These are phyloP conservation scores for Septoria linicola DNA, from an alignment of 2,329 filamentous ascomycete species.

Conservation along the genomic window DNA sequence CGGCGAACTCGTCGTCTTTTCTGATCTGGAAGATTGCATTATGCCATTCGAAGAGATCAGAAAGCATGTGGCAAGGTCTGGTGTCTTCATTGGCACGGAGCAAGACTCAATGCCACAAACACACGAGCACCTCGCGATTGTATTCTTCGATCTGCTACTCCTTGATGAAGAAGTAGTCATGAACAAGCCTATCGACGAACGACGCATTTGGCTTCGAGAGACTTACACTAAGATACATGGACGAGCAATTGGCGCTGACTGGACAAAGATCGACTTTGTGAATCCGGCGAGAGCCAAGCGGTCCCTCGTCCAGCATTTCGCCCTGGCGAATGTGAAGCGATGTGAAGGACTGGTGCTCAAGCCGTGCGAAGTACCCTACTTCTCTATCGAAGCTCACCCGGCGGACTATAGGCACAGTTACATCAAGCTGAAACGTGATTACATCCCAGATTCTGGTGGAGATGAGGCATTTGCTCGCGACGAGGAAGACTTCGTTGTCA, in stretches of 20 bases:
- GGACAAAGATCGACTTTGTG: constrained; percentile 67
- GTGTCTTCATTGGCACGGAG: constrained; percentile 64
- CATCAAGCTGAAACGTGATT: constrained; percentile 88
- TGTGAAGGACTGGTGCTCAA: constrained; percentile 83
- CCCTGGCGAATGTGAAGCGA: constrained; percentile 61
- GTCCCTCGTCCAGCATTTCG: constrained; percentile 63
- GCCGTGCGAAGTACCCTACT: constrained; percentile 72
- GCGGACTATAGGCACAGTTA: constrained; percentile 36
- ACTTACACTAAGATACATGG: constrained; percentile 59
- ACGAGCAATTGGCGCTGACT: constrained; percentile 64
- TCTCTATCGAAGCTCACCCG: constrained; percentile 43
- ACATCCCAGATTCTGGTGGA: constrained; percentile 74
- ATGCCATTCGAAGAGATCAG: constrained; percentile 79
- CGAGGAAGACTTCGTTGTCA: constrained; percentile 75
- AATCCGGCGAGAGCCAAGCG: constrained; percentile 47
- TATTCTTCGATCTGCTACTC: constrained; percentile 61
- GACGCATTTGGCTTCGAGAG: constrained; percentile 59
- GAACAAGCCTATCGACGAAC: constrained; percentile 56
- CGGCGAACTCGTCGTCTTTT: constrained; percentile 79
- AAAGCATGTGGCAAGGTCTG: constrained; percentile 74
- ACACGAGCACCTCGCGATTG: constrained; percentile 59
- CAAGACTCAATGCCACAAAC: constrained; percentile 63
- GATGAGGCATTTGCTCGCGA: not conserved
- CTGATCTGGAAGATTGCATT: constrained; percentile 62
- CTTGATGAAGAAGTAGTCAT: constrained; percentile 56